These are phyloP conservation scores for Capsicum pubescens DNA, from an alignment of 257 asterid species.

Conservation along the genomic window DNA sequence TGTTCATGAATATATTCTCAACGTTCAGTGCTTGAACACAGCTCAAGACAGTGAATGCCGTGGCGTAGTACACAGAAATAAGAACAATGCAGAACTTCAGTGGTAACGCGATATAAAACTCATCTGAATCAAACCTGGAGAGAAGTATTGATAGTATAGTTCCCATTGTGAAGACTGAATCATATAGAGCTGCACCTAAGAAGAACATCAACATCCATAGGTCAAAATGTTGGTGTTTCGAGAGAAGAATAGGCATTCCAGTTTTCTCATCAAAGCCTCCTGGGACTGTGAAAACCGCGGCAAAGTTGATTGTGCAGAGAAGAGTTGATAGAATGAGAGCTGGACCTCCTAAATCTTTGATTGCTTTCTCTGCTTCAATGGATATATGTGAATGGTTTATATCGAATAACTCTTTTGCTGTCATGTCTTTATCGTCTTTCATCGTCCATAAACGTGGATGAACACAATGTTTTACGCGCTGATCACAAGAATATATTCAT, in stretches of 20 bases:
- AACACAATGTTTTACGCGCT: slow-evolving; percentile 16
- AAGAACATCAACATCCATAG: slow-evolving; percentile 19
- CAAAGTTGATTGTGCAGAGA: slow-evolving; percentile 27
- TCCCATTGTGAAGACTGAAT: neutral
- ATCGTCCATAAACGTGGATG: slow-evolving; percentile 23
- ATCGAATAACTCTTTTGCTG: slow-evolving; percentile 4
- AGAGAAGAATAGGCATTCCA: slow-evolving; percentile 18
- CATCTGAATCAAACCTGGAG: slow-evolving; percentile 21
- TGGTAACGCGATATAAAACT: slow-evolving; percentile 14
- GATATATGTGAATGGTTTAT: neutral
- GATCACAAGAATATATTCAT: neutral
- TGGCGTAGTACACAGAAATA: neutral
- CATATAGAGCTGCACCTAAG: slow-evolving; percentile 24
- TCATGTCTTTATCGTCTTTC: neutral
- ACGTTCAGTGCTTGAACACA: slow-evolving; percentile 20
- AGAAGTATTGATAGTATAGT: slow-evolving; percentile 4
- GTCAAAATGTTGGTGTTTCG: neutral
- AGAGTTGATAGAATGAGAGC: slow-evolving; percentile 26
- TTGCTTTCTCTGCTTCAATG: slow-evolving; percentile 21
- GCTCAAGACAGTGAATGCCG: slow-evolving; percentile 9
- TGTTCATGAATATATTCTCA: slow-evolving; percentile 16
- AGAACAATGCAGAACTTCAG: neutral
- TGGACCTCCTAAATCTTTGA: neutral
- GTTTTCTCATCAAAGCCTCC: slow-evolving; percentile 21
- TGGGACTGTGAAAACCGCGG: slow-evolving; percentile 33